These are phyloP conservation scores for Eimeria maxima DNA, from an alignment of 169 alveolate species.

Conservation along the genomic window DNA sequence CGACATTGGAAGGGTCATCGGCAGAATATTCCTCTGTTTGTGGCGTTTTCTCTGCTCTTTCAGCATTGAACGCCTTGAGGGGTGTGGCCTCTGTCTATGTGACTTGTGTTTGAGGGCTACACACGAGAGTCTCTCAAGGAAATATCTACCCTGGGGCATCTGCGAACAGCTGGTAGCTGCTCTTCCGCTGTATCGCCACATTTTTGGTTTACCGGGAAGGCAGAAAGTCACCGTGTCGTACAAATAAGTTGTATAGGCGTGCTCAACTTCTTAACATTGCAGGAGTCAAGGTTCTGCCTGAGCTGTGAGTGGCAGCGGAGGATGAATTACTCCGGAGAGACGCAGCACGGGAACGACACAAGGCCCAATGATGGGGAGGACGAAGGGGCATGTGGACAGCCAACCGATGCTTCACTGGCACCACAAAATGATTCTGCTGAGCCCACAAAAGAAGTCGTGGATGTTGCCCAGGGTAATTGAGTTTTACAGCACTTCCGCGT, in stretches of 20 bases:
- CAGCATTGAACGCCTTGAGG: neutral
- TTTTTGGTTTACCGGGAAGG: neutral
- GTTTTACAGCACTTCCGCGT: neutral
- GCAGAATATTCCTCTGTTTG: neutral
- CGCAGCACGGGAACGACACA: neutral
- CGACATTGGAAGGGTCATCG: neutral
- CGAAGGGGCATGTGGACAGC: neutral
- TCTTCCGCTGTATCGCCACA: neutral
- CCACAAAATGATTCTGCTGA: neutral
- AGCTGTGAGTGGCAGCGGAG: neutral
- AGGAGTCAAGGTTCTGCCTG: neutral
- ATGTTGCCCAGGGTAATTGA: neutral
- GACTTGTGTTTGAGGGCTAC: neutral
- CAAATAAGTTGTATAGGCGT: neutral
- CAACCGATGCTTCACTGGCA: neutral
- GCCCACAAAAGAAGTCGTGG: neutral
- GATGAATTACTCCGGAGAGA: neutral
- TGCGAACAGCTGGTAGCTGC: neutral
- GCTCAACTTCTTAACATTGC: neutral
- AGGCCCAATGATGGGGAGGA: neutral
- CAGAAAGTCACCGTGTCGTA: neutral
- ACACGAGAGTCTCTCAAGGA: neutral
- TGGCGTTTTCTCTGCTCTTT: neutral
- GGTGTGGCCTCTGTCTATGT: neutral
- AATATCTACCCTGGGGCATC: neutral